Conservation (phyloP, 1,284 basidiomycete genomes). For the Athelia sp. region DNA sequence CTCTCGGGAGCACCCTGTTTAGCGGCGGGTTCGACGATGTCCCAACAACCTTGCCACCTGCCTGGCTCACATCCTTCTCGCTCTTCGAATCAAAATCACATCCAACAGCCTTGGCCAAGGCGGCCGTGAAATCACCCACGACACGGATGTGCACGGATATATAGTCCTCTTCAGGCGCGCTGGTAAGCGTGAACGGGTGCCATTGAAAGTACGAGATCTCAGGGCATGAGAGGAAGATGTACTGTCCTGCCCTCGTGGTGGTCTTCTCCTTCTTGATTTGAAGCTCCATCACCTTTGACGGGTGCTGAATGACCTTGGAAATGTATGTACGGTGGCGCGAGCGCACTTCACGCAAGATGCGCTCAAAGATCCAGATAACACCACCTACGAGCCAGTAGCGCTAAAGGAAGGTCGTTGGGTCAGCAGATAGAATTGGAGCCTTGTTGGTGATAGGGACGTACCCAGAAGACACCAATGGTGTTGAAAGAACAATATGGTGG, state of each 20-base stretch:
- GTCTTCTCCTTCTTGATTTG: slow-evolving; percentile 85
- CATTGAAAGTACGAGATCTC: slow-evolving; percentile 81
- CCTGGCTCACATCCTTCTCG: slow-evolving; percentile 49
- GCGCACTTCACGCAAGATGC: slow-evolving; percentile 82
- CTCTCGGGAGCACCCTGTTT: slow-evolving; percentile 54
- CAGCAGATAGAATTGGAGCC: not conserved
- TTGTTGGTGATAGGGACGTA: slow-evolving; percentile 25
- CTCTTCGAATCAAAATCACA: slow-evolving; percentile 71
- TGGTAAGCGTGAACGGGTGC: slow-evolving; percentile 94
- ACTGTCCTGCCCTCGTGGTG: slow-evolving; percentile 86
- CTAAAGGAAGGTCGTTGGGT: slow-evolving; percentile 29
- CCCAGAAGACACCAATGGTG: slow-evolving; percentile 80
- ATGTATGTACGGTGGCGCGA: slow-evolving; percentile 58
- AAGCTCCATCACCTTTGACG: slow-evolving; percentile 77
- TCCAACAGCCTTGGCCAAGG: slow-evolving; percentile 77
- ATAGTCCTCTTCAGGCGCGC: slow-evolving; percentile 87
- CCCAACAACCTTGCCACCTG: slow-evolving; percentile 50
- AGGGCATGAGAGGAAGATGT: slow-evolving; percentile 85
- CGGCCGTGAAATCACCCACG: slow-evolving; percentile 83
- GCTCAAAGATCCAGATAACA: slow-evolving; percentile 78
- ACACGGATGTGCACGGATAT: slow-evolving; percentile 88
- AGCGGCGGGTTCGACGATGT: slow-evolving; percentile 75
- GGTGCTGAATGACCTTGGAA: slow-evolving; percentile 29
- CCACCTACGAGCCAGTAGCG: slow-evolving; percentile 88
- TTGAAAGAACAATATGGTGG: slow-evolving; percentile 74